Percentiles rank a stretch among this genome's conserved stretches.
Conservation (phyloP, 768 basidiomycete genomes). For the Trametes maxima region DNA sequence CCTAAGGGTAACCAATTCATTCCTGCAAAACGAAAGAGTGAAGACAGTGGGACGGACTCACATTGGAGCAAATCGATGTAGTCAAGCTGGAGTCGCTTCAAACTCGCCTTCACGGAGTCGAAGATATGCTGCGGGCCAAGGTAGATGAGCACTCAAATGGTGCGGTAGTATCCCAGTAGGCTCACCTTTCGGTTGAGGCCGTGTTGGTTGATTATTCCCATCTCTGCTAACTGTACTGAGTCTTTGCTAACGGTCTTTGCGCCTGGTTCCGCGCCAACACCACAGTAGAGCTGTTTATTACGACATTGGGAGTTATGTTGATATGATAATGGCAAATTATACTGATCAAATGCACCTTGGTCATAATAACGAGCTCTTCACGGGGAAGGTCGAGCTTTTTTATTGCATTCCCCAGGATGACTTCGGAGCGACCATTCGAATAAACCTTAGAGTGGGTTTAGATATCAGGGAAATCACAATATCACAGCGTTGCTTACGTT, state of each 20-base stretch:
- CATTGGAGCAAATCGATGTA: conserved; percentile 64
- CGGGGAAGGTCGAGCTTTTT: conserved; percentile 46
- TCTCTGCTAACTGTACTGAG: conserved; percentile 14
- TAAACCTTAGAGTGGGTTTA: neutral
- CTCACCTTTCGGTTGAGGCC: conserved; percentile 44
- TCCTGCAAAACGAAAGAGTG: too few relatives aligned
- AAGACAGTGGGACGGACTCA: conserved; percentile 23
- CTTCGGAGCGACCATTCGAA: conserved; percentile 39
- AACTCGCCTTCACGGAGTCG: conserved; percentile 46
- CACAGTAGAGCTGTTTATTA: neutral
- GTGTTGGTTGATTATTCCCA: conserved; percentile 41
- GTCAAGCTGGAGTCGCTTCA: conserved; percentile 48
- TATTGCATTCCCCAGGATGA: conserved; percentile 47
- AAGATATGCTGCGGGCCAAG: conserved; percentile 45
- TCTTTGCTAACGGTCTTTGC: neutral
- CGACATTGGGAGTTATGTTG: neutral
- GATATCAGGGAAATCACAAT: neutral
- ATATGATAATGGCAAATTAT: neutral
- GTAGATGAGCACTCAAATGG: neutral
- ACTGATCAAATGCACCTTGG: conserved; percentile 37
- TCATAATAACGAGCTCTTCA: conserved; percentile 50
- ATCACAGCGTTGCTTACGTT: conserved; percentile 23
- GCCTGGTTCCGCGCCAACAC: neutral
- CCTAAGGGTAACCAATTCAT: conserved; percentile 12
- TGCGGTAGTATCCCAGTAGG: neutral